Evolutionary conservation across 495 filamentous ascomycete species (phyloP).

Genomic region (Podospora appendiculata): DNA sequence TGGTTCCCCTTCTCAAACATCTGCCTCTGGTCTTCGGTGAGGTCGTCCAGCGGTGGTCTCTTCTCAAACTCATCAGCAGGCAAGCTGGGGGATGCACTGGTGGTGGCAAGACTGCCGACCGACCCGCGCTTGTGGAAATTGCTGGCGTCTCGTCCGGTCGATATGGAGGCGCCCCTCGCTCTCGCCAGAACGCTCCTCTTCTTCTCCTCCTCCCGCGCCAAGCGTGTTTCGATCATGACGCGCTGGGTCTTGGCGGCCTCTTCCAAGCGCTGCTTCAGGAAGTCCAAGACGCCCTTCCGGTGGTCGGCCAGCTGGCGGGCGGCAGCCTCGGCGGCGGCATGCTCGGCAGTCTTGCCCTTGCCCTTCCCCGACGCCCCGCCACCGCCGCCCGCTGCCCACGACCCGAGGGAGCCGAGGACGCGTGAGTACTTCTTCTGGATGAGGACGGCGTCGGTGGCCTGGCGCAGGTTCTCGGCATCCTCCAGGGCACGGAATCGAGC

Average conservation of each 20-base stretch:
- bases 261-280: slow-evolving; percentile 65
- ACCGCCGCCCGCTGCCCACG: slow-evolving; percentile 65
- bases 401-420: slow-evolving; percentile 50
- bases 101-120: neutral
- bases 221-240: slow-evolving; percentile 81
- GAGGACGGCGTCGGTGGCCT: slow-evolving; percentile 57
- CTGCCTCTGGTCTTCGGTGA: slow-evolving; percentile 79
- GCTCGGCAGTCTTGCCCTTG: slow-evolving; percentile 46
- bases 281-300: slow-evolving; percentile 78
- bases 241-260: slow-evolving; percentile 69
- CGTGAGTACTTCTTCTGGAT: slow-evolving; percentile 60
- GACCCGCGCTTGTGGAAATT: too few relatives aligned
- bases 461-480: slow-evolving; percentile 74
- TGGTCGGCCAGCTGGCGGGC: slow-evolving; percentile 51
- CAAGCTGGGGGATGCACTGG: slow-evolving; percentile 6
- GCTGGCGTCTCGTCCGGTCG: too few relatives aligned
- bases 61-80: slow-evolving; percentile 31
- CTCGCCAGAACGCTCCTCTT: slow-evolving; percentile 81
- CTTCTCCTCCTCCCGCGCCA: slow-evolving; percentile 79
- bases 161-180: slow-evolving; percentile 22
- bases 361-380: slow-evolving; percentile 40
- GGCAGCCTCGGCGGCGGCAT: slow-evolving; percentile 60
- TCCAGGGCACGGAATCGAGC: slow-evolving; percentile 66
- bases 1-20: slow-evolving; percentile 92
- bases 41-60: slow-evolving; percentile 39